phyloP scores from a whole-genome alignment of 176 grass and related monocot genomes.

The Chrysopogon serrulatus region DNA sequence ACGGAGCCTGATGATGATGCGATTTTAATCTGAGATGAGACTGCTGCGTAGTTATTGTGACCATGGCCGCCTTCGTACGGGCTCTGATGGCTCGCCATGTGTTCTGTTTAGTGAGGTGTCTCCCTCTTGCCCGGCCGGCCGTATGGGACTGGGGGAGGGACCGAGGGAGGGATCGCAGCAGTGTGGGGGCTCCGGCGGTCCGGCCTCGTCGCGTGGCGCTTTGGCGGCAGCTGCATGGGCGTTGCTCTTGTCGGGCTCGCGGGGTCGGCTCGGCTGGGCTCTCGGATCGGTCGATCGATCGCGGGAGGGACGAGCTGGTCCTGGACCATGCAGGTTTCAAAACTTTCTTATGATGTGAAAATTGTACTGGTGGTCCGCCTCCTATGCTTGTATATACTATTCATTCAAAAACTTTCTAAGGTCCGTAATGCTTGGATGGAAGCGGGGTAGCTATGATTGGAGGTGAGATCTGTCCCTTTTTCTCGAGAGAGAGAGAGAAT shows the following conservation, averaged over 20 bases:
- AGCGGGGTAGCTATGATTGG: not conserved
- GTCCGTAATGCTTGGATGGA: not conserved
- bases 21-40: not conserved
- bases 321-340: not conserved
- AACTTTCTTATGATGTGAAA: not conserved
- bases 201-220: not conserved
- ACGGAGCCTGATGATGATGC: conserved; percentile 4
- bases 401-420: not conserved
- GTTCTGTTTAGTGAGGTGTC: conserved; percentile 38
- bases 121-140: conserved; percentile 4
- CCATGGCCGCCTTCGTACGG: not conserved
- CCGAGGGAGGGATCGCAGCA: not conserved
- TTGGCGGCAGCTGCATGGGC: conserved; percentile 23
- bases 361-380: not conserved
- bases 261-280: not conserved
- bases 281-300: not conserved
- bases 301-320: not conserved
- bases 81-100: conserved; percentile 20
- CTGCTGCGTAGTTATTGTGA: not conserved
- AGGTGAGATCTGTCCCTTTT: not conserved
- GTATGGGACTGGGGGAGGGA: conserved; percentile 12
- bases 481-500: not conserved
- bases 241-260: conserved; percentile 21
- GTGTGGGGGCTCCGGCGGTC: conserved; percentile 23
- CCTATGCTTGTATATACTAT: too few species aligned